Conservation (phyloP, 2,329 filamentous ascomycete genomes). For the Diaporthe capsici region DNA sequence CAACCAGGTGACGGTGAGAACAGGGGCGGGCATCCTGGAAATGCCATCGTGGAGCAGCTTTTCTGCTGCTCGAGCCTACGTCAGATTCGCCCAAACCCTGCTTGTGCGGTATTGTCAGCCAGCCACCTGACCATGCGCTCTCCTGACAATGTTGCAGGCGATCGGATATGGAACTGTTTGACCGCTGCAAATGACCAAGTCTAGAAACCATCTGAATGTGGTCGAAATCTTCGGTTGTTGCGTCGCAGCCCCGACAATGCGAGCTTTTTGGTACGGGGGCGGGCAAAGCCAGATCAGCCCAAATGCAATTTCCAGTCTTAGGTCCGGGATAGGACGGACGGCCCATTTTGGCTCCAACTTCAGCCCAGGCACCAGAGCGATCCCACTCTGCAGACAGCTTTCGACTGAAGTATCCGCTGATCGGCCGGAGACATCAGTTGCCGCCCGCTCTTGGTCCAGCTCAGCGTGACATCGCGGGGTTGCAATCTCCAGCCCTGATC, state of each 20-base stretch:
- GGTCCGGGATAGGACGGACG: conserved; percentile 4
- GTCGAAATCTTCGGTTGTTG: not conserved
- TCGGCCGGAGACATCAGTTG: conserved; percentile 34
- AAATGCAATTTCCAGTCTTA: conserved; percentile 8
- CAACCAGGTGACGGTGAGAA: not conserved
- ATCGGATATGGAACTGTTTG: conserved; percentile 3
- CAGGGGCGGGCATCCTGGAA: not conserved
- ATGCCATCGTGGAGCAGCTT: not conserved
- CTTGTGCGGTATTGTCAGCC: not conserved
- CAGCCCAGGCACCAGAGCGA: conserved; percentile 25
- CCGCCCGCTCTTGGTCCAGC: conserved; percentile 26
- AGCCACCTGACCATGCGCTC: not conserved
- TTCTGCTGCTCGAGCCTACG: not conserved
- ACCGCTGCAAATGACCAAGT: not conserved
- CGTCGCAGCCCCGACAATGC: conserved; percentile 6
- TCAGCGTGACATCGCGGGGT: conserved; percentile 28
- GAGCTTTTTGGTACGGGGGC: not conserved
- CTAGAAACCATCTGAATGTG: conserved; percentile 10
- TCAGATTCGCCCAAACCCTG: conserved; percentile 12
- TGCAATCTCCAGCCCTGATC: conserved; percentile 31
- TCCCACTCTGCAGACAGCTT: conserved; percentile 20
- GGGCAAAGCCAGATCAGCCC: conserved; percentile 8
- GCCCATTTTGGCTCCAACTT: conserved; percentile 12
- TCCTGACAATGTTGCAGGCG: not conserved
- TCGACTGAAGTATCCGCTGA: conserved; percentile 30